Conservation (phyloP, 1,139 yeast genomes). For the Magnusiomyces paraingens region DNA sequence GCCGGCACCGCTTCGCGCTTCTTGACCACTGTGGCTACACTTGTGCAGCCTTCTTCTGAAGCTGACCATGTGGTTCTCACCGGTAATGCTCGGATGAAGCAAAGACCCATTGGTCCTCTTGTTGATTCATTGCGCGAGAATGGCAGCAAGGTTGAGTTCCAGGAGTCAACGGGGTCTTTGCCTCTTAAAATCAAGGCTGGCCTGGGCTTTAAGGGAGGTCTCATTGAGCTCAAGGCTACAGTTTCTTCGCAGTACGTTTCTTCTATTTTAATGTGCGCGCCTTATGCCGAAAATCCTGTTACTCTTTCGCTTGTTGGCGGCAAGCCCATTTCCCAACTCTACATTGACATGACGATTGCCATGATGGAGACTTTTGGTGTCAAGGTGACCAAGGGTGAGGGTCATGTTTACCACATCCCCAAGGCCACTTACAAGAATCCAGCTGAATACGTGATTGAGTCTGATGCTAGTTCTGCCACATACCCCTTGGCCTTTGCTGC, state of each 20-base stretch:
- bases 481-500: constrained; percentile 98
- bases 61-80: constrained; percentile 57
- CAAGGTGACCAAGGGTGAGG: constrained; percentile 68
- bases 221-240: constrained; percentile 90
- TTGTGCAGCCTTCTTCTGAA: constrained; percentile 45
- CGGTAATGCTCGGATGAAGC: constrained; percentile 96
- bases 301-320: constrained; percentile 90
- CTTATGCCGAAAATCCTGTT: constrained; percentile 84
- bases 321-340: constrained; percentile 90
- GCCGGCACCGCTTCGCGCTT: constrained; percentile 99
- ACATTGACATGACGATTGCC: constrained; percentile 93
- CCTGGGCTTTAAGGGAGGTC: constrained; percentile 75
- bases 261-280: constrained; percentile 95
- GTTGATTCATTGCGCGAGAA: constrained; percentile 83
- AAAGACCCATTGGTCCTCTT: constrained; percentile 93
- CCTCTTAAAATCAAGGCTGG: constrained; percentile 74
- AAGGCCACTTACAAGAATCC: constrained; percentile 78
- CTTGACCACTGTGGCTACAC: constrained; percentile 81
- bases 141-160: constrained; percentile 68
- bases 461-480: constrained; percentile 98
- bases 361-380: constrained; percentile 94
- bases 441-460: constrained; percentile 76
- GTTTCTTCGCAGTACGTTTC: constrained; percentile 97
- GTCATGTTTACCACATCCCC: constrained; percentile 85
- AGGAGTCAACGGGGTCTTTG: constrained; percentile 72